phyloP scores from a whole-genome alignment of 768 basidiomycete species.

The Boletus eberwhitei region DNA sequence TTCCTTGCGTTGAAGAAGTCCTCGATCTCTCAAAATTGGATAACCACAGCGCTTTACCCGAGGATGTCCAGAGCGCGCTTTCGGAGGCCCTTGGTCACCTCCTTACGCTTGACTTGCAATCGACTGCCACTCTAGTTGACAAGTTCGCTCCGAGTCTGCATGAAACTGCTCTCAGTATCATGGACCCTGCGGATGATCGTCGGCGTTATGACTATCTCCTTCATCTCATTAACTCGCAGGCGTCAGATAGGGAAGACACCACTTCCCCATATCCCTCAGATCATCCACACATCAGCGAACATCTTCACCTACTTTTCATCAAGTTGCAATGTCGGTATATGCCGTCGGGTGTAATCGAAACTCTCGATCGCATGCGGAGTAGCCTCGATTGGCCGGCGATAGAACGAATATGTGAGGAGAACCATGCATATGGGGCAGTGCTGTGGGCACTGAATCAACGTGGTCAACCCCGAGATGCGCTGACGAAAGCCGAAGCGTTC shows the following conservation, averaged over 20 bases:
- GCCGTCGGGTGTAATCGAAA: slow-evolving; percentile 57
- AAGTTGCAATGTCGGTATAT: slow-evolving; percentile 70
- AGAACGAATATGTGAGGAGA: slow-evolving; percentile 62
- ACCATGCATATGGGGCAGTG: slow-evolving; percentile 67
- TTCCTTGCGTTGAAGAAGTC: slow-evolving; percentile 62
- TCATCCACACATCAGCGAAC: slow-evolving; percentile 44
- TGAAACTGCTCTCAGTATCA: slow-evolving; percentile 49
- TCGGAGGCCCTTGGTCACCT: slow-evolving; percentile 61
- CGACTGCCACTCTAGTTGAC: slow-evolving; percentile 74
- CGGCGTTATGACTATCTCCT: slow-evolving; percentile 76
- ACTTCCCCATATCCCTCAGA: slow-evolving; percentile 28
- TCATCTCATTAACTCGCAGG: slow-evolving; percentile 54
- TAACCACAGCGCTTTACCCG: slow-evolving; percentile 51
- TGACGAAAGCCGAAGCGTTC: slow-evolving; percentile 62
- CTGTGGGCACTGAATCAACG: slow-evolving; percentile 74
- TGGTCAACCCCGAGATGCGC: slow-evolving; percentile 61
- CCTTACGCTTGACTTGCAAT: slow-evolving; percentile 53
- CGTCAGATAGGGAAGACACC: slow-evolving; percentile 40
- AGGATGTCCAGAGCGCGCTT: slow-evolving; percentile 53
- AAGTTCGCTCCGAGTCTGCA: slow-evolving; percentile 66
- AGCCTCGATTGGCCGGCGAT: slow-evolving; percentile 56
- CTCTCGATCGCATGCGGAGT: slow-evolving; percentile 50
- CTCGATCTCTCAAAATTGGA: slow-evolving; percentile 44
- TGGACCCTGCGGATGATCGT: slow-evolving; percentile 45
- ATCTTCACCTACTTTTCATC: slow-evolving; percentile 62